Conservation (phyloP, 495 filamentous ascomycete species). For the Aspergillus nanangensis region DNA sequence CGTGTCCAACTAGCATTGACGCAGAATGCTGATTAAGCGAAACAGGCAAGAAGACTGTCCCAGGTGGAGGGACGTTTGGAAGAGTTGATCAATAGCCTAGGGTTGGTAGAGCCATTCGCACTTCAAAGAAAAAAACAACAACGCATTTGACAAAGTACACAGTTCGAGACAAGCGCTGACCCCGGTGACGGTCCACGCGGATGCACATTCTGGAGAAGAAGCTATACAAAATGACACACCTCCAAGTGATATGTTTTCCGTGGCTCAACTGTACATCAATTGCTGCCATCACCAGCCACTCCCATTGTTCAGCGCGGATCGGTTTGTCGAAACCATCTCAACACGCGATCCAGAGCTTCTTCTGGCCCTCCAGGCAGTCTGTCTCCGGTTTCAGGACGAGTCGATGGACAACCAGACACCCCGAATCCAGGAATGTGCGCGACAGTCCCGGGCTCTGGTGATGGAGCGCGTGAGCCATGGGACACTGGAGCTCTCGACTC, state of each 20-base stretch:
- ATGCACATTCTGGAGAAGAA: not conserved
- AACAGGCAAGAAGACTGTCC: too few relatives aligned
- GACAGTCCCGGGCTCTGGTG: constrained; percentile 22
- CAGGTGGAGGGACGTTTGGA: too few relatives aligned
- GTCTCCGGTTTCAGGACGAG: constrained; percentile 24
- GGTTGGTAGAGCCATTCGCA: too few relatives aligned
- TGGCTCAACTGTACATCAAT: constrained; percentile 23
- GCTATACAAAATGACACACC: constrained; percentile 1
- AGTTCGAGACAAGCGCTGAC: too few relatives aligned
- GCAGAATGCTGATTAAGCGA: too few relatives aligned
- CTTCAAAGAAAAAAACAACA: too few relatives aligned
- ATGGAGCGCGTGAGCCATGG: constrained; percentile 30
- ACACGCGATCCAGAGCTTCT: constrained; percentile 30
- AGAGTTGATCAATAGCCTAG: too few relatives aligned
- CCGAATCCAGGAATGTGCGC: constrained; percentile 21
- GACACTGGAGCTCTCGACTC: constrained; percentile 34
- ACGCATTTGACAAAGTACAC: too few relatives aligned
- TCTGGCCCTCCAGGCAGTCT: constrained; percentile 30
- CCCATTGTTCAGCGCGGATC: constrained; percentile 26
- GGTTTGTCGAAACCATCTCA: constrained; percentile 17
- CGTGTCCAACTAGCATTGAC: too few relatives aligned
- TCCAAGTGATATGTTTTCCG: too few relatives aligned
- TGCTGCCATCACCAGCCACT: constrained; percentile 39
- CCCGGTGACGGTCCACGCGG: not conserved
- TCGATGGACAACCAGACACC: constrained; percentile 7